These are phyloP conservation scores for Paracorniculantispora psalliotae DNA, from an alignment of 2,329 filamentous ascomycete species.

Conservation along the genomic window DNA sequence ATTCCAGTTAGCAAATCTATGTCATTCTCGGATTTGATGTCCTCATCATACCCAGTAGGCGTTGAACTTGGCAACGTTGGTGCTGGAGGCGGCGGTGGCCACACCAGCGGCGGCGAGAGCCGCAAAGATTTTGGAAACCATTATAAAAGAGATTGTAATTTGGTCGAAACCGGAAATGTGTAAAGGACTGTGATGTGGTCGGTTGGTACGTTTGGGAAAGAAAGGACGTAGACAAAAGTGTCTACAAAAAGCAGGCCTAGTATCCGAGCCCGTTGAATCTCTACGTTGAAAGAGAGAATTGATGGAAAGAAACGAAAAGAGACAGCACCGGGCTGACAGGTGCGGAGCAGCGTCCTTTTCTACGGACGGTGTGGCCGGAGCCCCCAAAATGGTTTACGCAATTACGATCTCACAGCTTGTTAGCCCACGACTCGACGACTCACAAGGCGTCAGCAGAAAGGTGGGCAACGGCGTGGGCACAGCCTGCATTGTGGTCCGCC, in stretches of 20 bases:
- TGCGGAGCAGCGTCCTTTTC: constrained; percentile 8
- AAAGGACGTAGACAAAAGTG: constrained; percentile 36
- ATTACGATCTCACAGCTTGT: constrained; percentile 1
- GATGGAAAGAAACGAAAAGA: constrained; percentile 17
- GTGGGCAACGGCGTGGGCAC: not conserved
- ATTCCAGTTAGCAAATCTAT: not conserved
- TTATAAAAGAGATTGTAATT: constrained; percentile 26
- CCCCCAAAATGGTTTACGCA: no score
- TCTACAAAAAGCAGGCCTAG: constrained; percentile 28
- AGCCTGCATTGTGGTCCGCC: not conserved
- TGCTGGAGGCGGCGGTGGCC: constrained; percentile 22
- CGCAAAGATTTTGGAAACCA: constrained; percentile 17
- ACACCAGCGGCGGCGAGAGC: constrained; percentile 21
- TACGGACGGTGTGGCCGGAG: not conserved
- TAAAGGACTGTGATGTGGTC: constrained; percentile 25
- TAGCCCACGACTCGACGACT: not conserved
- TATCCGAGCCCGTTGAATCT: constrained; percentile 25
- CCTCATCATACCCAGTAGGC: constrained; percentile 34
- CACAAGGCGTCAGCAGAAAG: constrained; percentile 6
- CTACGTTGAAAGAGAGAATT: constrained; percentile 23
- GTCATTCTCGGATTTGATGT: no score
- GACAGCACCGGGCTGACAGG: not conserved
- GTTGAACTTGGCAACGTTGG: constrained; percentile 24
- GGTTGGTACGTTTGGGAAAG: constrained; percentile 28
- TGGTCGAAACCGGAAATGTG: constrained; percentile 26